Evolutionary conservation across 441 rosid genomes (phyloP).

Genomic region (Lepidium campestre): DNA sequence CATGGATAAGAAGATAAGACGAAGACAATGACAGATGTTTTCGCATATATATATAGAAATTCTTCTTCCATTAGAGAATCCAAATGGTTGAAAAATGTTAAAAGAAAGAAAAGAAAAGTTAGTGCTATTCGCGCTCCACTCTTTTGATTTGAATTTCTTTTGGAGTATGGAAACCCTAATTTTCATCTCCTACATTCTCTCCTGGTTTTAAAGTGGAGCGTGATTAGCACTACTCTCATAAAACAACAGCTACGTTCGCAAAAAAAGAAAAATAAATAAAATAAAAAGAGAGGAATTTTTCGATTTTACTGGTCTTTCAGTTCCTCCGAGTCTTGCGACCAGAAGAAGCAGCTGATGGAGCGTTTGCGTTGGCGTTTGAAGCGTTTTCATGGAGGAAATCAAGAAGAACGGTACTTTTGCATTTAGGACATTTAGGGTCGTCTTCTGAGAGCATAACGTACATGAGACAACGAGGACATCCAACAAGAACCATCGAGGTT

Average conservation of each 20-base stretch:
- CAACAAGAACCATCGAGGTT: slow-evolving; percentile 85
- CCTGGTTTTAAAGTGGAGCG: slow-evolving; percentile 45
- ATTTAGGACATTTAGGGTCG: slow-evolving; percentile 91
- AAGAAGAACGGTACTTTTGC: slow-evolving; percentile 94
- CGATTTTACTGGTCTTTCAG: slow-evolving; percentile 4
- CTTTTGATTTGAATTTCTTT: neutral
- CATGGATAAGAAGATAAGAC: neutral
- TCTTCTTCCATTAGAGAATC: slow-evolving; percentile 32
- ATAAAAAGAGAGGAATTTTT: neutral
- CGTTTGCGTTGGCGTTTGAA: slow-evolving; percentile 23
- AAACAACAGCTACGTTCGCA: slow-evolving; percentile 18
- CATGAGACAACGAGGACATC: slow-evolving; percentile 95
- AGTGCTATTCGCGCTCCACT: slow-evolving; percentile 56
- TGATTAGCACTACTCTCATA: slow-evolving; percentile 54
- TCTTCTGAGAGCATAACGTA: slow-evolving; percentile 94
- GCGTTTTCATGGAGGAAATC: slow-evolving; percentile 68
- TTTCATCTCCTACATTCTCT: slow-evolving; percentile 23
- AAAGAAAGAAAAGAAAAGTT: slow-evolving; percentile 17
- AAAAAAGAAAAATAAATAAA: neutral
- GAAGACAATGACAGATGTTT: slow-evolving; percentile 15
- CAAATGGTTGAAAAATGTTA: slow-evolving; percentile 35
- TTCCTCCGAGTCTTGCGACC: slow-evolving; percentile 42
- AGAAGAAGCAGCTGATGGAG: slow-evolving; percentile 13
- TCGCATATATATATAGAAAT: slow-evolving; percentile 4
- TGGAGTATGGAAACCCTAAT: slow-evolving; percentile 19